phyloP scores from a whole-genome alignment of 768 basidiomycete genomes.

The Wakefieldia striispora region DNA sequence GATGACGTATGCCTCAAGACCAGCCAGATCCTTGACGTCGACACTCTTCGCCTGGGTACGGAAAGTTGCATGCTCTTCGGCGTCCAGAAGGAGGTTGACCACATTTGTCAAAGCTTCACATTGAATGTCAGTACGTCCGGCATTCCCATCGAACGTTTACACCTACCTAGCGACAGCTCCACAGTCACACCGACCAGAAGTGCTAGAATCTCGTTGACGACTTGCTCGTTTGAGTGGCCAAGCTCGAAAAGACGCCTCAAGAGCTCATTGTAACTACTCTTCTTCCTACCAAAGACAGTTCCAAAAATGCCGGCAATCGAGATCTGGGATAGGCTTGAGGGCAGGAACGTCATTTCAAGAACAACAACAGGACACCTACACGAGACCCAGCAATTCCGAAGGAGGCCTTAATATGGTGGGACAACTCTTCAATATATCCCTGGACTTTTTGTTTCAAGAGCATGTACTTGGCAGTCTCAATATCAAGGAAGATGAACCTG shows the following conservation, averaged over 20 bases:
- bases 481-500: conserved; percentile 76
- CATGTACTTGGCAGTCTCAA: conserved; percentile 59
- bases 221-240: conserved; percentile 55
- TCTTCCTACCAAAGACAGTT: conserved; percentile 49
- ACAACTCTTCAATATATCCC: conserved; percentile 50
- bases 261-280: conserved; percentile 43
- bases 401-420: conserved; percentile 53
- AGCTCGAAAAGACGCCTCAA: conserved; percentile 56
- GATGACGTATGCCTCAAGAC: conserved; percentile 54
- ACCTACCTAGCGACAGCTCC: conserved; percentile 66
- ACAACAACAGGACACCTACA: conserved; percentile 31
- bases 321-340: conserved; percentile 18
- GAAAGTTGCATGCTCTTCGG: conserved; percentile 40
- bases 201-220: conserved; percentile 70
- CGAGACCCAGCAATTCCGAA: conserved; percentile 43
- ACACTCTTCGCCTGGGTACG: conserved; percentile 30
- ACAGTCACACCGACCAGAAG: conserved; percentile 65
- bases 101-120: conserved; percentile 59
- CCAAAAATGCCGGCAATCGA: conserved; percentile 42
- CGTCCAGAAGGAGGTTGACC: conserved; percentile 61
- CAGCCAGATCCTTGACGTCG: conserved; percentile 35
- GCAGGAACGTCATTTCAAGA: not conserved
- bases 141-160: not conserved
- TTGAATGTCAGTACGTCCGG: not conserved
- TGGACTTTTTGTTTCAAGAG: conserved; percentile 50